These are phyloP conservation scores for Phytopythium delawarense DNA, from an alignment of 352 stramenopile genomes.

Conservation along the genomic window DNA sequence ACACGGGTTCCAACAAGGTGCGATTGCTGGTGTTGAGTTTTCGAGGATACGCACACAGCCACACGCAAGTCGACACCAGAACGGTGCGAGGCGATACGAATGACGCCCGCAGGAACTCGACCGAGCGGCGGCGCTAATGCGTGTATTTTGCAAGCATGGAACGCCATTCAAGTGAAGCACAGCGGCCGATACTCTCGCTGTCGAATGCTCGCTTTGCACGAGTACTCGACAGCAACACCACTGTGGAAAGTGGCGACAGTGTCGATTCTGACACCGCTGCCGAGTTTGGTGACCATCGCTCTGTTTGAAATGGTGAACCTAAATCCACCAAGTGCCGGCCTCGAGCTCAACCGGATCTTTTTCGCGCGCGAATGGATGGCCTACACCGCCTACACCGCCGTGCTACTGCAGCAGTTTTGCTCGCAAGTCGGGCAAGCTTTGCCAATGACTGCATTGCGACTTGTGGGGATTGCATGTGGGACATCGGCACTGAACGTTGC, in stretches of 20 bases:
- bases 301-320: conserved; percentile 19
- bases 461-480: conserved; percentile 7
- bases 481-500: conserved; percentile 7
- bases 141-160: not conserved
- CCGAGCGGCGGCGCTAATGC: no score
- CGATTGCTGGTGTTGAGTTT: no score
- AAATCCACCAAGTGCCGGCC: conserved; percentile 8
- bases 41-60: no score
- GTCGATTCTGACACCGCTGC: conserved; percentile 10
- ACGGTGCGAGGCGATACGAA: no score
- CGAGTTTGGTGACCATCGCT: conserved; percentile 14
- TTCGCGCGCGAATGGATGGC: conserved; percentile 14
- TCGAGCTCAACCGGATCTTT: conserved; percentile 14
- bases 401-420: conserved; percentile 18
- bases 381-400: conserved; percentile 9
- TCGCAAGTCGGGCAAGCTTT: conserved; percentile 12
- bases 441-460: conserved; percentile 1
- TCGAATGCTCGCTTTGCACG: conserved; percentile 6
- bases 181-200: conserved; percentile 7
- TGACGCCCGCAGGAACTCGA: no score
- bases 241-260: conserved; percentile 3
- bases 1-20: no score
- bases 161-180: conserved; percentile 1
- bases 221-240: conserved; percentile 7
- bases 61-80: no score